Percentiles rank a stretch among this genome's conserved stretches.
These are phyloP conservation scores for Neospora caninum DNA, from an alignment of 169 alveolate genomes.

Conservation along the genomic window DNA sequence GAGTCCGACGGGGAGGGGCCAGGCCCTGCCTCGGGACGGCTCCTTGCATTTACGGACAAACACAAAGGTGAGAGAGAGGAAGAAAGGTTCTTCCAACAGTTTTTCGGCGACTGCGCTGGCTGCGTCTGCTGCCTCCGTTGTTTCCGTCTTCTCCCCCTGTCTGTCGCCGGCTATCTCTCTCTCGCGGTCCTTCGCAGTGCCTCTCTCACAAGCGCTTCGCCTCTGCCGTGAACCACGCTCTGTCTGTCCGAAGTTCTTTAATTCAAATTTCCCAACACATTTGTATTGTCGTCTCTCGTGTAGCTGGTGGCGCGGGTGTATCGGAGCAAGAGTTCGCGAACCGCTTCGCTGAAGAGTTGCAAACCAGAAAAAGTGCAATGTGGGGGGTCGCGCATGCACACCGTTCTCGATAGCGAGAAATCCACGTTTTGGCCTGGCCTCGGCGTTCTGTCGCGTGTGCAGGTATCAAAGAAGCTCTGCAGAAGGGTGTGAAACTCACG, in stretches of 20 bases:
- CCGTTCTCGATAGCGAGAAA: no score
- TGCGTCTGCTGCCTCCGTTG: not conserved
- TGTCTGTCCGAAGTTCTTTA: no score
- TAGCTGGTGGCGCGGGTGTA: no score
- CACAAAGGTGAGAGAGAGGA: conserved; percentile 7
- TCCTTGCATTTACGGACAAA: conserved; percentile 1
- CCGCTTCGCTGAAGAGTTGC: no score
- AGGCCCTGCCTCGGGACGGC: not conserved
- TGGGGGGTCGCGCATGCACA: no score
- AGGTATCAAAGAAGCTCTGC: conserved; percentile 52
- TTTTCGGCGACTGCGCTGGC: not conserved
- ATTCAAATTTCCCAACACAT: no score
- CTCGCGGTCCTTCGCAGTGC: no score
- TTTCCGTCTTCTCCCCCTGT: not conserved
- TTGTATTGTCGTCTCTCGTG: no score
- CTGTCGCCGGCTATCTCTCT: not conserved
- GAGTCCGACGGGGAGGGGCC: not conserved
- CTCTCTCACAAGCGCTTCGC: no score
- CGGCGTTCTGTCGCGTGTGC: not conserved
- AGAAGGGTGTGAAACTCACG: conserved; percentile 39
- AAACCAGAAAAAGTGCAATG: no score
- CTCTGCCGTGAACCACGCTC: no score
- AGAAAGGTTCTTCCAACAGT: not conserved
- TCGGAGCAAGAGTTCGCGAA: no score
- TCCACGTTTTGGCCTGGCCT: not conserved